Conservation (phyloP, 2,329 filamentous ascomycete species). For the Hortaea sp. region DNA sequence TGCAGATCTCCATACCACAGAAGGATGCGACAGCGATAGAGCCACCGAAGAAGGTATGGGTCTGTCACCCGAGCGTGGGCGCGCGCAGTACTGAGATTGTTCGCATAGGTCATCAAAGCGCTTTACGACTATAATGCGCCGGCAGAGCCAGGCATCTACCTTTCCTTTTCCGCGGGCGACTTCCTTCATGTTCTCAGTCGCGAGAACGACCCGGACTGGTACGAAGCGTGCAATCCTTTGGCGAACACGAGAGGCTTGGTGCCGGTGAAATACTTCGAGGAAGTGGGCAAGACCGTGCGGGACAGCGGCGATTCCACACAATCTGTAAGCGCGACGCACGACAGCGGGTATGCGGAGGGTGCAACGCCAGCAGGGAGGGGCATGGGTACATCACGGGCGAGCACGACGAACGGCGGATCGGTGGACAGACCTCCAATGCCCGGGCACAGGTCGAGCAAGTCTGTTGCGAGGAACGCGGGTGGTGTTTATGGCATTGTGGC, state of each 20-base stretch:
- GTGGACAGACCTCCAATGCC: constrained; percentile 15
- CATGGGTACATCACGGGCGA: constrained; percentile 24
- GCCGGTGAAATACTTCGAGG: constrained; percentile 87
- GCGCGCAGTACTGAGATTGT: neutral
- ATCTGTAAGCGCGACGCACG: constrained; percentile 55
- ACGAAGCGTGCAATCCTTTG: constrained; percentile 94
- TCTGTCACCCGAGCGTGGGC: neutral
- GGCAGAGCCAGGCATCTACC: constrained; percentile 46
- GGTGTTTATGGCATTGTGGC: constrained; percentile 93
- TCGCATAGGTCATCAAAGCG: constrained; percentile 77
- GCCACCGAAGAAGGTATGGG: constrained; percentile 77
- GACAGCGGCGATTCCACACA: constrained; percentile 55
- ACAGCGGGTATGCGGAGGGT: constrained; percentile 75
- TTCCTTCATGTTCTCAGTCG: constrained; percentile 97
- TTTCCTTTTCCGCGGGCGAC: constrained; percentile 88
- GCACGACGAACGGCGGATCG: constrained; percentile 16
- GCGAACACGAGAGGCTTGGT: constrained; percentile 83
- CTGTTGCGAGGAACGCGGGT: constrained; percentile 47
- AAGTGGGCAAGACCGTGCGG: constrained; percentile 81
- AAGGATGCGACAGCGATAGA: constrained; percentile 84
- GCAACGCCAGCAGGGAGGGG: constrained; percentile 16
- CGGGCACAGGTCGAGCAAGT: constrained; percentile 25
- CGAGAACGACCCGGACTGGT: constrained; percentile 93
- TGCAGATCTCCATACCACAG: constrained; percentile 66
- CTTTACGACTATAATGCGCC: constrained; percentile 84